phyloP scores from a whole-genome alignment of 257 asterid genomes.

The Solanum pinnatisectum region DNA sequence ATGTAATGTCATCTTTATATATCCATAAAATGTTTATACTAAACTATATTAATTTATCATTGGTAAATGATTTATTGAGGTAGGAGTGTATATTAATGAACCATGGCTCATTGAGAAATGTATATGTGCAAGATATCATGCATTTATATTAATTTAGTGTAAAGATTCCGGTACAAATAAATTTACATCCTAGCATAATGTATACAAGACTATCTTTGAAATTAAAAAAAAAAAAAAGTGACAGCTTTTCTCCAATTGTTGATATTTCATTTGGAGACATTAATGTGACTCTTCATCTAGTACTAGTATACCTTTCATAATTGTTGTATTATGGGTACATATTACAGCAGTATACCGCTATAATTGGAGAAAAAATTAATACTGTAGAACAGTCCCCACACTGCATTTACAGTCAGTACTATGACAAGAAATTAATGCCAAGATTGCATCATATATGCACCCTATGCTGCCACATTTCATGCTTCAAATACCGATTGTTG shows the following conservation, averaged over 20 bases:
- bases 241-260: background rate
- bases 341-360: background rate
- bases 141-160: background rate
- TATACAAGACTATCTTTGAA: background rate
- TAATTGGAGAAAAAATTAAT: background rate
- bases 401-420: background rate
- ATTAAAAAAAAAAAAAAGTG: background rate
- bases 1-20: background rate
- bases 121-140: background rate
- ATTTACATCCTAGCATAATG: background rate
- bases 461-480: slow-evolving; percentile 52
- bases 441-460: slow-evolving; percentile 15
- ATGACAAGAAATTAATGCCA: background rate
- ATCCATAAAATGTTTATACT: background rate
- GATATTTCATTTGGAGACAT: background rate
- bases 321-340: background rate
- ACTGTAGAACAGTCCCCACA: slow-evolving; percentile 1
- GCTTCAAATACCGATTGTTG: slow-evolving; percentile 22
- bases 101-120: background rate
- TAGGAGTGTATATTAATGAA: background rate
- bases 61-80: background rate
- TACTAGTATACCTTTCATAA: background rate
- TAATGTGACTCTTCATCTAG: background rate
- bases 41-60: background rate
- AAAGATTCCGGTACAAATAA: background rate